Evolutionary conservation across 345 rosid genomes (phyloP), one percentile per base, ranked within the genome.

Genomic region (Aquilaria sinensis): DNA sequence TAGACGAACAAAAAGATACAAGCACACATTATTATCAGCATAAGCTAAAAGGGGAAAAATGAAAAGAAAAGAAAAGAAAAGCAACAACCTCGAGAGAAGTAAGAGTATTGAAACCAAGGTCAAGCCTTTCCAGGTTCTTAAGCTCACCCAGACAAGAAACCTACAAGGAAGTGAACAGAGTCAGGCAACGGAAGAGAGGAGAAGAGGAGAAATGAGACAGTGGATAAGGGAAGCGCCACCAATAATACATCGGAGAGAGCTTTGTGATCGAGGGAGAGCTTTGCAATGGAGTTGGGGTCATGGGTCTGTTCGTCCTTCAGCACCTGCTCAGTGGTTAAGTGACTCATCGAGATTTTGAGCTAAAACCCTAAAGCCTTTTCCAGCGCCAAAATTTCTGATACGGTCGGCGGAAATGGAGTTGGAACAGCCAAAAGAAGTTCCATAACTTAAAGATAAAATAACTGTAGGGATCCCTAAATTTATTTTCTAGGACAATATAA

Each of bases 111-210:
- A 77, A 84, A 29, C 85, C 77, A 57, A 92, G 86, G 76, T 92
- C 98, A 12, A 89, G 96, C 61, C 81, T 81, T 76, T 92, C 91
- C 77, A 92, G 70, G 74, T 77, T 89, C 60, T 60, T 70, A 84
- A 92, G 87, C 13, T 87, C 81, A 58, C 69, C 65, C 80, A 92
- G 77, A 69, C 90, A 81, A 62, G 94, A 83, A 15, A 86, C 92
- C 98, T 92, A 70, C 59, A n/a, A 54, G 53, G 45, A n/a, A 6
- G 29, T 29, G 1, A 23, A 52, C 14, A 9, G 10, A 11, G 10
- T 53, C 30, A 29, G 53, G 10, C 5, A 34, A 31, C 15, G 11
- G 32, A 31, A 30, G 15, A 11, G 2, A 9, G 23, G 2, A 51
- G 8, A 52, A 37, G 58, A 16, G 16, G 11, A 14, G 53, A 0